Evolutionary conservation across 2,329 filamentous ascomycete genomes (phyloP).

Genomic region (Rhexocercosporidium sp.): DNA sequence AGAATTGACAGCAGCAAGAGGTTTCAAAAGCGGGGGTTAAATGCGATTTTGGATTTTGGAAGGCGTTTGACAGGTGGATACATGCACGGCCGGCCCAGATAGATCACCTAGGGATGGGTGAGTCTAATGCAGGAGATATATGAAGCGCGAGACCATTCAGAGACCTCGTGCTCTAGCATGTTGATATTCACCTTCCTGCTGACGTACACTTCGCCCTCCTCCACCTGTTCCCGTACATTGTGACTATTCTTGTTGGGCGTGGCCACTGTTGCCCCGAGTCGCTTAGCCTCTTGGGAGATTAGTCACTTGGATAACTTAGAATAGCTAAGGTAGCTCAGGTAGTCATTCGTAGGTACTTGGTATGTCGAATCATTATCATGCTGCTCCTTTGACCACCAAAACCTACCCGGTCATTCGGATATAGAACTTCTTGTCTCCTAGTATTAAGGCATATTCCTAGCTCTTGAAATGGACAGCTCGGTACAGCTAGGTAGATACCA

Average conservation of each 20-base stretch:
- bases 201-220: constrained; percentile 22
- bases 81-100: not conserved
- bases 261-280: not conserved
- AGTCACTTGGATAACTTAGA: not conserved
- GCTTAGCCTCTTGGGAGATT: not conserved
- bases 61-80: constrained; percentile 11
- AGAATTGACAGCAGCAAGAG: not conserved
- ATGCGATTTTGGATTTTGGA: not conserved
- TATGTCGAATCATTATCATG: not conserved
- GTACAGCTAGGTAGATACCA: too few relatives aligned
- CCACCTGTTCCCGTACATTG: not conserved
- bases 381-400: too few relatives aligned
- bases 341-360: not conserved
- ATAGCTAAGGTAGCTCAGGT: not conserved
- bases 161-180: not conserved
- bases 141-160: not conserved
- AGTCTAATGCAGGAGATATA: not conserved
- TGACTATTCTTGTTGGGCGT: not conserved
- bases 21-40: constrained; percentile 1
- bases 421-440: too few relatives aligned
- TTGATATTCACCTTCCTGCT: constrained; percentile 10
- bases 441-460: not conserved
- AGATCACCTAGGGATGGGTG: too few relatives aligned
- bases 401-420: not conserved
- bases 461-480: not conserved